Base-by-base conservation (phyloP, 306 rosid species). In the Argentina anserina region DNA sequence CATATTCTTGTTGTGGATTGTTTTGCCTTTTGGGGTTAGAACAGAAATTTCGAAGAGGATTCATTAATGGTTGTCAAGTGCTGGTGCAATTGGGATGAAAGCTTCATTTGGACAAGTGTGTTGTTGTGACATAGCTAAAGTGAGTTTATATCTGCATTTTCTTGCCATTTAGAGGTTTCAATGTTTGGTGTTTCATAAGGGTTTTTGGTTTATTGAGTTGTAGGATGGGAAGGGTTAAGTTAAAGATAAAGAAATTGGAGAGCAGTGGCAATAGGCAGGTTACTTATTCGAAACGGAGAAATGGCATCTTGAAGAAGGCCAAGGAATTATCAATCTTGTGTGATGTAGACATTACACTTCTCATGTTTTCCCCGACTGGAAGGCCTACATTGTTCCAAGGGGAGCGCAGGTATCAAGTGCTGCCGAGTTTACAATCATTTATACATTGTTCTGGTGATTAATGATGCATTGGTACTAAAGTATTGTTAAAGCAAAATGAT, bases 141-240 rank as follows among this genome's bases (percentile, higher is more conserved):
- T 71, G 75, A 46, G 79, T 79, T 34, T 60, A 65, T 60, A 65
- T 73, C 60, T 56, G 59, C 50, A 49, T 60, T 65, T 69, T 56
- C 59, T 53, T 45, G 50, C 36, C 64, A 60, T 70, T 28, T 52
- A 42, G 73, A 65, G 61, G 9, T 18, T 60, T 28, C 55, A 47
- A 6, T 55, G 25, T n/a, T 46, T 14, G 20, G 52, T 15, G 39
- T 41, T 71, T 71, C 18, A 20, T 39, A 1, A 20, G 45, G 28
- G 21, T 56, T 72, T 33, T 72, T 79, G 59, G 20, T 80, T 80
- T 31, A 28, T 80, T 71, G 68, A 3, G 61, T 59, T 75, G 69
- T 84, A 91, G 89, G 84, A 91, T 91, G 97, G 95, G 97, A 42
- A 89, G 95, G 84, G 95, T 87, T 66, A 91, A 89, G 75, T 79